These are phyloP conservation scores for Globisporangium solare DNA, from an alignment of 352 stramenopile species.

Conservation along the genomic window DNA sequence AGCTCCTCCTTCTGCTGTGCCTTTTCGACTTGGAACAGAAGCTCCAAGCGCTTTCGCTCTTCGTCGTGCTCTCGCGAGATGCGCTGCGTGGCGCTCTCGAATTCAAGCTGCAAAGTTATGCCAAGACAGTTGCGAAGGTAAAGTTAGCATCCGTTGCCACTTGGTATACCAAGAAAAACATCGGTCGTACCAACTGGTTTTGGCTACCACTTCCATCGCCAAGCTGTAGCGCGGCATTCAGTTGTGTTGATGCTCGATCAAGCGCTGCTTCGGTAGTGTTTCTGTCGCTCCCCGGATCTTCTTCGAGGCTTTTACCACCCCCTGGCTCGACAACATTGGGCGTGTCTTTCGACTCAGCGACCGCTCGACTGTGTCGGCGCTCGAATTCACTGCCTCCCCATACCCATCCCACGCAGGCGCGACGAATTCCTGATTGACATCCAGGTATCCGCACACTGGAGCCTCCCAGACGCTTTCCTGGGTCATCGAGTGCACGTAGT, in stretches of 20 bases:
- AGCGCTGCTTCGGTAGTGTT: background rate
- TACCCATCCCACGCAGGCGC: conserved; percentile 15
- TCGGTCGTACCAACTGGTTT: conserved; percentile 10
- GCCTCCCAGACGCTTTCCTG: conserved; percentile 61
- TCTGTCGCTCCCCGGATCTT: background rate
- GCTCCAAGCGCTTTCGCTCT: conserved; percentile 49
- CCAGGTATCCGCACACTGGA: conserved; percentile 50
- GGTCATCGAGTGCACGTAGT: conserved; percentile 58
- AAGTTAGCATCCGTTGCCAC: too few relatives aligned
- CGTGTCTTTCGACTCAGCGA: background rate
- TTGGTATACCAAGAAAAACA: too few relatives aligned
- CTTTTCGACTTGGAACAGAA: conserved; percentile 66
- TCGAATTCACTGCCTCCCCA: background rate
- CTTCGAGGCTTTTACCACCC: background rate
- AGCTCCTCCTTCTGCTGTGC: conserved; percentile 63
- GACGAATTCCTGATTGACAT: conserved; percentile 57
- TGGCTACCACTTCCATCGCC: background rate
- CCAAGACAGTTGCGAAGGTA: background rate
- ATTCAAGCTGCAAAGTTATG: conserved; percentile 31
- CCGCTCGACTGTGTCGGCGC: background rate
- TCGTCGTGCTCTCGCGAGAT: conserved; percentile 70
- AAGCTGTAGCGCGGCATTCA: conserved; percentile 22
- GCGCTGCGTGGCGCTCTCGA: conserved; percentile 50
- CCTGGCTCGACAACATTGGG: too few relatives aligned
- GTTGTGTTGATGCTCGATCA: conserved; percentile 22